These are phyloP conservation scores for Spatholobus suberectus DNA, from an alignment of 306 rosid genomes.

Conservation along the genomic window DNA sequence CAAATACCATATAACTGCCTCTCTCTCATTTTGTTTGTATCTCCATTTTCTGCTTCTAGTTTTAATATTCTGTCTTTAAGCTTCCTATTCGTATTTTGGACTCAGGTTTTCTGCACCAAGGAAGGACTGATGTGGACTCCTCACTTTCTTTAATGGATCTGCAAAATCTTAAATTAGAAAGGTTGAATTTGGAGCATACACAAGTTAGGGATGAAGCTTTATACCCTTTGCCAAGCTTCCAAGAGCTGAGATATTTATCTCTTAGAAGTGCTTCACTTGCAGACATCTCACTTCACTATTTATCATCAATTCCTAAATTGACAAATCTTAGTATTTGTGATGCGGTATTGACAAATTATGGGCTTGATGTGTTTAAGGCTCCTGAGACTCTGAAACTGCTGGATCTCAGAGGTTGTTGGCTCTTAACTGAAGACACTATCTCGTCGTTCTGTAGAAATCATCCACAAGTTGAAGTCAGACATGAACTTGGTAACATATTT, in stretches of 20 bases:
- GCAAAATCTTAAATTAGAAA: slow-evolving; percentile 64
- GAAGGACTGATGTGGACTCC: slow-evolving; percentile 33
- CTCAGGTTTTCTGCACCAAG: slow-evolving; percentile 63
- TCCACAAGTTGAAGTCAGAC: slow-evolving; percentile 74
- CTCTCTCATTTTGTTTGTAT: neutral
- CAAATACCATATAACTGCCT: neutral
- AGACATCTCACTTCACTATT: slow-evolving; percentile 61
- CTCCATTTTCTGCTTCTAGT: slow-evolving; percentile 19
- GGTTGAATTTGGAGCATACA: slow-evolving; percentile 75
- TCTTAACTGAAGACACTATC: slow-evolving; percentile 63
- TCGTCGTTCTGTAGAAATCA: slow-evolving; percentile 59
- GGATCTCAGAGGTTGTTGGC: slow-evolving; percentile 94
- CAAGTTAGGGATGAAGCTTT: slow-evolving; percentile 63
- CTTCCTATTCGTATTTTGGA: slow-evolving; percentile 23
- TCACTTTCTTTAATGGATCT: slow-evolving; percentile 58
- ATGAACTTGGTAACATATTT: slow-evolving; percentile 56
- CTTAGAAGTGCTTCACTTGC: slow-evolving; percentile 69
- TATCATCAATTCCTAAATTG: slow-evolving; percentile 74
- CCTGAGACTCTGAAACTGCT: slow-evolving; percentile 62
- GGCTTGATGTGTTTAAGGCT: slow-evolving; percentile 64
- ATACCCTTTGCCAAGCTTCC: slow-evolving; percentile 60
- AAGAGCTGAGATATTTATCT: slow-evolving; percentile 59
- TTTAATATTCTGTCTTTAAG: neutral
- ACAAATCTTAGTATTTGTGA: slow-evolving; percentile 66
- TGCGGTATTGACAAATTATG: slow-evolving; percentile 76